Evolutionary conservation across 208 protist species (phyloP).

Genomic region (Trypanosoma scelopori): DNA sequence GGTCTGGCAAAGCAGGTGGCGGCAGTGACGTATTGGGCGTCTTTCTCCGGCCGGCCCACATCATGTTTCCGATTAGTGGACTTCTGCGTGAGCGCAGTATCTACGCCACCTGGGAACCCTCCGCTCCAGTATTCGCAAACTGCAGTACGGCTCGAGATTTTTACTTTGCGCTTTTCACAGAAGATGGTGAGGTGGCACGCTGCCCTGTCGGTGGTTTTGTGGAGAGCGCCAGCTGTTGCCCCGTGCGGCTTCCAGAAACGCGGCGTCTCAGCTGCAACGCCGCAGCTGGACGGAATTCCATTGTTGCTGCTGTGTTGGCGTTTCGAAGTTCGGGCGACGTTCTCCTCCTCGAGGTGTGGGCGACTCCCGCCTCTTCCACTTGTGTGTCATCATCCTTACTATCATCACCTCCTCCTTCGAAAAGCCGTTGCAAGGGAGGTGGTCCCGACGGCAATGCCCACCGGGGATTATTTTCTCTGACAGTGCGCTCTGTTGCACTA

Average conservation of each 20-base stretch:
- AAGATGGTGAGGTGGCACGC: slow-evolving; percentile 24
- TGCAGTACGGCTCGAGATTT: slow-evolving; percentile 11
- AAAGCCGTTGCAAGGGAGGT: background rate
- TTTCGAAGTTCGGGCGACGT: slow-evolving; percentile 14
- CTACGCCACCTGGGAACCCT: slow-evolving; percentile 1
- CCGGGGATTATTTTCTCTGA: background rate
- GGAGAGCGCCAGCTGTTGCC: slow-evolving; percentile 24
- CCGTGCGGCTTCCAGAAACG: background rate
- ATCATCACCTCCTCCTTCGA: background rate
- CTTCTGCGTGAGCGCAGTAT: slow-evolving; percentile 24
- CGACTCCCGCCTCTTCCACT: background rate
- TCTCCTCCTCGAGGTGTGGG: slow-evolving; percentile 21
- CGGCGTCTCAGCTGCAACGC: slow-evolving; percentile 4
- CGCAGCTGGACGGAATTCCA: background rate
- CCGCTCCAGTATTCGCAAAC: background rate
- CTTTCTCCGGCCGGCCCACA: slow-evolving; percentile 27
- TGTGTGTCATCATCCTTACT: too few species aligned
- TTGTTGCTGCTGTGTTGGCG: slow-evolving; percentile 18
- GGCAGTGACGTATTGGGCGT: slow-evolving; percentile 25
- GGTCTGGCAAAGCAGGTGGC: background rate
- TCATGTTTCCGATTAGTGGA: slow-evolving; percentile 25
- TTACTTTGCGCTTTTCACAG: slow-evolving; percentile 25
- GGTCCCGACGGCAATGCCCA: background rate
- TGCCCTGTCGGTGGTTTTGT: slow-evolving; percentile 32
- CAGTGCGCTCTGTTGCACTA: slow-evolving; percentile 2